These are phyloP conservation scores for Ochetophila trinervis DNA, from an alignment of 306 rosid genomes.

Conservation along the genomic window DNA sequence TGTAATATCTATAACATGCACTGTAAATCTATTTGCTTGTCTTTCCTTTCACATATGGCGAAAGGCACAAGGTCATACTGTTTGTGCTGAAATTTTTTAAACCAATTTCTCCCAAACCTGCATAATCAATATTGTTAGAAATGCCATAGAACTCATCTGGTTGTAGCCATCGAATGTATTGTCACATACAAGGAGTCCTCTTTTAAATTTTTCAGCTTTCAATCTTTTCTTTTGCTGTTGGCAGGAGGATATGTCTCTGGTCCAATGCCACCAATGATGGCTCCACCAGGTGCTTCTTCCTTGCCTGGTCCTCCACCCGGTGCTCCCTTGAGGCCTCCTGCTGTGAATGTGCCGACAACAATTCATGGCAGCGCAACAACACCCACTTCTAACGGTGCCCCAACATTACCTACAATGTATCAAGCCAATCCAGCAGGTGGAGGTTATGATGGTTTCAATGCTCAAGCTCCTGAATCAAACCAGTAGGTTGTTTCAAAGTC, in stretches of 20 bases:
- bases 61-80: no score
- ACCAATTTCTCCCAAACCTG: no score
- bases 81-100: no score
- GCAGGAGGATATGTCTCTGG: conserved; percentile 42
- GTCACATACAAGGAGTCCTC: not conserved
- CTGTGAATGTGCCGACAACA: conserved; percentile 29
- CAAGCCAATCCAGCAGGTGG: conserved; percentile 42
- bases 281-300: conserved; percentile 50
- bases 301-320: conserved; percentile 37
- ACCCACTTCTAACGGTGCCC: conserved; percentile 35
- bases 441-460: conserved; percentile 46
- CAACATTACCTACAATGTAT: conserved; percentile 28
- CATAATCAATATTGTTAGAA: not conserved
- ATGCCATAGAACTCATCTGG: not conserved
- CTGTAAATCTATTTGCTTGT: no score
- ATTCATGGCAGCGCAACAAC: conserved; percentile 34
- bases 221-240: not conserved
- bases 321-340: conserved; percentile 38
- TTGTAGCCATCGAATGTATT: not conserved
- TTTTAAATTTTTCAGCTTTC: not conserved
- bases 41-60: no score
- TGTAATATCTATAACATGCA: not conserved
- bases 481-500: conserved; percentile 27
- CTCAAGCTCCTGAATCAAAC: conserved; percentile 39
- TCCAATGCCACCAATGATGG: conserved; percentile 51